A percentile compares a stretch with the other conserved stretches of the same genome.
These are phyloP conservation scores for Styphnolobium japonicum DNA, from an alignment of 306 rosid genomes.

Conservation along the genomic window DNA sequence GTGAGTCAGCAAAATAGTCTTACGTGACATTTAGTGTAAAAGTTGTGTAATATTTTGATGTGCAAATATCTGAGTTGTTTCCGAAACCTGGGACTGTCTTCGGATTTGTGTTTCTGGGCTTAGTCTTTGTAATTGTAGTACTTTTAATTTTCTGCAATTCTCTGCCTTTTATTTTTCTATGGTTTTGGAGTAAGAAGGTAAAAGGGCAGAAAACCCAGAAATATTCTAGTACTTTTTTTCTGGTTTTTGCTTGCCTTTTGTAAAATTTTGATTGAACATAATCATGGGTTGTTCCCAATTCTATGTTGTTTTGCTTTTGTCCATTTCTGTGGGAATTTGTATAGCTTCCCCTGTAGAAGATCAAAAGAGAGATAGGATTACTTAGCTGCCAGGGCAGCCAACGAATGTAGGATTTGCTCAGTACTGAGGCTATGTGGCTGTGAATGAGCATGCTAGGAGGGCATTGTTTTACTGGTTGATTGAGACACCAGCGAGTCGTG, in stretches of 20 bases:
- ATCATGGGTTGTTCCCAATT: constrained; percentile 50
- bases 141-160: too few relatives aligned
- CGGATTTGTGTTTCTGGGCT: too few relatives aligned
- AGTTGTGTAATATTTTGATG: too few relatives aligned
- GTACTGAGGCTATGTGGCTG: constrained; percentile 88
- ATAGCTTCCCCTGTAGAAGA: constrained; percentile 48
- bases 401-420: constrained; percentile 67
- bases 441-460: constrained; percentile 69
- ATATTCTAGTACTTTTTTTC: neutral
- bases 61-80: too few relatives aligned
- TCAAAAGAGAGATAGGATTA: constrained; percentile 69
- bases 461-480: constrained; percentile 91
- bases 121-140: too few relatives aligned
- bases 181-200: neutral
- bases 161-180: too few relatives aligned
- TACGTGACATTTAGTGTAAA: too few relatives aligned
- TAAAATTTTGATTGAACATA: neutral
- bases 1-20: too few relatives aligned
- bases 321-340: constrained; percentile 45
- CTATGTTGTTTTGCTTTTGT: constrained; percentile 40
- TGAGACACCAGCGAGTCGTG: constrained; percentile 64
- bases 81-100: too few relatives aligned
- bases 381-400: constrained; percentile 81
- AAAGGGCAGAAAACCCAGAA: constrained; percentile 20
- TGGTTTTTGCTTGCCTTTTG: constrained; percentile 17